phyloP scores from a whole-genome alignment of 176 grass and related monocot genomes.

The Cymbopogon citratus region DNA sequence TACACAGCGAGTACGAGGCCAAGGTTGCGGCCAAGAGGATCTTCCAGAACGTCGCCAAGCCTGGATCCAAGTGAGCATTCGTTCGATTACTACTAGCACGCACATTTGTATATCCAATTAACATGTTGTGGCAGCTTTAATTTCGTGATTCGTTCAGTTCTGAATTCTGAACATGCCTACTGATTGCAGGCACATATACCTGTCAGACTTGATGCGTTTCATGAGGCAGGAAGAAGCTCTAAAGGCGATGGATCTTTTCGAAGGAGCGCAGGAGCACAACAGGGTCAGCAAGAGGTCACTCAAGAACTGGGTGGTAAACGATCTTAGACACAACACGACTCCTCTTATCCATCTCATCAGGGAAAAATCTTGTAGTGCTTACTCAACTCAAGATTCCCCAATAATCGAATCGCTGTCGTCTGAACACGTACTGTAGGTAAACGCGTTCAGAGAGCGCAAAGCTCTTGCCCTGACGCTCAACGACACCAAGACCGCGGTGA shows the following conservation, averaged over 20 bases:
- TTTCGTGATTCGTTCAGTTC: background rate
- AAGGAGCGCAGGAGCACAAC: conserved; percentile 65
- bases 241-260: conserved; percentile 78
- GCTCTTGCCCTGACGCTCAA: conserved; percentile 94
- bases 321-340: background rate
- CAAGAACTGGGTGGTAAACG: conserved; percentile 87
- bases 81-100: background rate
- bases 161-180: background rate
- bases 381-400: background rate
- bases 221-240: conserved; percentile 77
- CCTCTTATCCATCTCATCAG: background rate
- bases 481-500: conserved; percentile 95
- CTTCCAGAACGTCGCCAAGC: conserved; percentile 73
- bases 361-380: background rate
- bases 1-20: conserved; percentile 83
- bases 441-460: conserved; percentile 83
- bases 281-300: conserved; percentile 74
- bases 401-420: background rate
- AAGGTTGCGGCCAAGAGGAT: conserved; percentile 88
- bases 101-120: background rate
- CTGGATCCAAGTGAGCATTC: conserved; percentile 53
- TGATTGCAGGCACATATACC: conserved; percentile 71
- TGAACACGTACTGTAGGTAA: conserved; percentile 45
- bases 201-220: conserved; percentile 73
- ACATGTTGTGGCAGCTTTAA: too few relatives aligned